A percentile compares a stretch with the other conserved stretches of the same genome.
These are phyloP conservation scores for Pneumocystis carinii DNA, from an alignment of 1,139 yeast genomes.

Conservation along the genomic window DNA sequence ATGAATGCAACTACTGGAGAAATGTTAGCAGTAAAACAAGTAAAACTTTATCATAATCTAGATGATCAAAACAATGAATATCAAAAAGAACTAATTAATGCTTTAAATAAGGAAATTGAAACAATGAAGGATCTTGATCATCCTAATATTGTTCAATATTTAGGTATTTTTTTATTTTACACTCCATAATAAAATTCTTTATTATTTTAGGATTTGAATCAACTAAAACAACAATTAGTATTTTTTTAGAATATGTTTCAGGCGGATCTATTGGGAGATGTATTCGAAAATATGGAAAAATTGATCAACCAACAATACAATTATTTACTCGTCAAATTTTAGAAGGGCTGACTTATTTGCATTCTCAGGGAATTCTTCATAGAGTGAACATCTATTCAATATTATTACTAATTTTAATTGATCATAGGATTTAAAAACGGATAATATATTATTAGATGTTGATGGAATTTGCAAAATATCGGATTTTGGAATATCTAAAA, in stretches of 20 bases:
- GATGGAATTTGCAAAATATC: slow-evolving; percentile 94
- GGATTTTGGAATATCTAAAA: slow-evolving; percentile 91
- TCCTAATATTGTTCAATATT: slow-evolving; percentile 81
- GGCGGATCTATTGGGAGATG: slow-evolving; percentile 94
- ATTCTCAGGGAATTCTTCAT: slow-evolving; percentile 74
- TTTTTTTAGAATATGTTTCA: slow-evolving; percentile 71
- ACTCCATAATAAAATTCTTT: slow-evolving; percentile 19
- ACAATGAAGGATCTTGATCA: slow-evolving; percentile 92
- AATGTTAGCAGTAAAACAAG: slow-evolving; percentile 97
- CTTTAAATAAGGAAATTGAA: slow-evolving; percentile 79
- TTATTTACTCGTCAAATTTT: slow-evolving; percentile 69
- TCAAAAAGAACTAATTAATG: slow-evolving; percentile 54
- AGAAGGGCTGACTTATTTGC: slow-evolving; percentile 72
- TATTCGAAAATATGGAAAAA: slow-evolving; percentile 66
- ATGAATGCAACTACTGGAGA: slow-evolving; percentile 94
- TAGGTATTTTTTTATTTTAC: slow-evolving; percentile 79
- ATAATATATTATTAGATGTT: slow-evolving; percentile 69
- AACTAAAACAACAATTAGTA: slow-evolving; percentile 10
- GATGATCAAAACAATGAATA: slow-evolving; percentile 31
- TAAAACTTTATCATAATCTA: slow-evolving; percentile 44
- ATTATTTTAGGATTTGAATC: slow-evolving; percentile 8
- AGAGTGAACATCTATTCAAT: slow-evolving; percentile 55
- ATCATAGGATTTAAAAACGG: slow-evolving; percentile 72
- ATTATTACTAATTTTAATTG: slow-evolving; percentile 20
- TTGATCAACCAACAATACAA: slow-evolving; percentile 62